Percentiles rank a stretch among this genome's conserved stretches.
Conservation (phyloP, 2,329 filamentous ascomycete species). For the Talaromyces sp. region DNA sequence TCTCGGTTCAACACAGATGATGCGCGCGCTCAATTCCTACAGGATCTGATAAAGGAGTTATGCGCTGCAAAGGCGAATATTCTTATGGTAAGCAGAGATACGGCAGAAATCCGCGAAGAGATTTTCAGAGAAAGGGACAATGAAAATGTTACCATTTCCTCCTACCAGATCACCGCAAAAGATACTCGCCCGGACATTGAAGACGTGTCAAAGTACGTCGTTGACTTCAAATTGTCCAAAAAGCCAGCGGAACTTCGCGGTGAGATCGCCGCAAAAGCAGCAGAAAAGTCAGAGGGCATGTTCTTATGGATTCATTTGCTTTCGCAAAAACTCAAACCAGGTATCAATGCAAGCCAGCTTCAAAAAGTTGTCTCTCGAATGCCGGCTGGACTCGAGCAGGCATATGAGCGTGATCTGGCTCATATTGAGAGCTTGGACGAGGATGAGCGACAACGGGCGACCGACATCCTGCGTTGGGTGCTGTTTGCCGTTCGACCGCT, state of each 20-base stretch:
- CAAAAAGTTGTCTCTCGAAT: background rate
- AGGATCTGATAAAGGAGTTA: background rate
- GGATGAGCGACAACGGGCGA: background rate
- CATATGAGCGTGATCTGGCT: background rate
- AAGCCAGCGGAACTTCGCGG: background rate
- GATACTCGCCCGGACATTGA: background rate
- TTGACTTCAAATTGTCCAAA: background rate
- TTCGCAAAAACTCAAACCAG: background rate
- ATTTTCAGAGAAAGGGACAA: background rate
- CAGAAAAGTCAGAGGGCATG: background rate
- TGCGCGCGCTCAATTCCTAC: background rate
- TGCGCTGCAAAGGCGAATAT: background rate
- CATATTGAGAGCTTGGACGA: background rate
- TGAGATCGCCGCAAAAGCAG: background rate
- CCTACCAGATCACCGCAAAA: background rate
- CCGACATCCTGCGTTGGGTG: background rate
- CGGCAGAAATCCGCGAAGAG: background rate
- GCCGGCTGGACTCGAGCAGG: background rate
- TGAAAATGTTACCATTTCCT: background rate
- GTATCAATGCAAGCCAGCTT: background rate
- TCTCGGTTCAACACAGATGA: background rate
- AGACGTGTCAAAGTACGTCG: background rate
- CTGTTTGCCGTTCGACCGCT: background rate
- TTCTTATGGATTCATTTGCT: background rate
- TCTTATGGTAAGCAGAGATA: background rate